These are phyloP conservation scores for Pistacia atlantica DNA, from an alignment of 345 rosid species.

Conservation along the genomic window DNA sequence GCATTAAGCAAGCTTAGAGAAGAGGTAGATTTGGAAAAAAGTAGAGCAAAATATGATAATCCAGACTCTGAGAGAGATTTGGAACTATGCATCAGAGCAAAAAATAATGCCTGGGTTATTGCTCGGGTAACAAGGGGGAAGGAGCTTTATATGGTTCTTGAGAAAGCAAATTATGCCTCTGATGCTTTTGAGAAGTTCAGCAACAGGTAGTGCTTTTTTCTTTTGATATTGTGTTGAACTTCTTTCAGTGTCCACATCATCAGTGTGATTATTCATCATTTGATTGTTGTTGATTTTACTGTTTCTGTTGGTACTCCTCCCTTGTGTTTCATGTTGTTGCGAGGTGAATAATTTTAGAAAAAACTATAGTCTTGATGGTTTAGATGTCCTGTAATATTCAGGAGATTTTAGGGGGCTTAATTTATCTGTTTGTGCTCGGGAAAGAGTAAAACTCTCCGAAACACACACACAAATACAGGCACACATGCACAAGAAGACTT, in stretches of 20 bases:
- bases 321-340: background rate
- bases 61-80: constrained; percentile 62
- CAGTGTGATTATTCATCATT: background rate
- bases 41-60: constrained; percentile 47
- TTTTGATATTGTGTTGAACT: background rate
- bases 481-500: too few species aligned
- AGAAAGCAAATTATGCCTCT: constrained; percentile 85
- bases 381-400: too few species aligned
- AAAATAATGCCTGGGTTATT: constrained; percentile 86
- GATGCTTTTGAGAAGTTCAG: constrained; percentile 93
- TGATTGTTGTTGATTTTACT: background rate
- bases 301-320: too few species aligned
- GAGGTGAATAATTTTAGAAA: background rate
- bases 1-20: constrained; percentile 83
- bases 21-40: constrained; percentile 82
- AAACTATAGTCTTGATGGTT: too few species aligned
- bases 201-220: constrained; percentile 55
- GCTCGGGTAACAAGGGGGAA: constrained; percentile 68
- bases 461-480: too few species aligned
- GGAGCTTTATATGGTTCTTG: constrained; percentile 89
- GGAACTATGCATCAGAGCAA: constrained; percentile 75
- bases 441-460: too few species aligned
- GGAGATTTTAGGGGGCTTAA: too few species aligned
- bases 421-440: too few species aligned
- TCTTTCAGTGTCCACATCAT: constrained; percentile 3